phyloP scores from a whole-genome alignment of 2,329 filamentous ascomycete genomes.

The Fusarium graminum region DNA sequence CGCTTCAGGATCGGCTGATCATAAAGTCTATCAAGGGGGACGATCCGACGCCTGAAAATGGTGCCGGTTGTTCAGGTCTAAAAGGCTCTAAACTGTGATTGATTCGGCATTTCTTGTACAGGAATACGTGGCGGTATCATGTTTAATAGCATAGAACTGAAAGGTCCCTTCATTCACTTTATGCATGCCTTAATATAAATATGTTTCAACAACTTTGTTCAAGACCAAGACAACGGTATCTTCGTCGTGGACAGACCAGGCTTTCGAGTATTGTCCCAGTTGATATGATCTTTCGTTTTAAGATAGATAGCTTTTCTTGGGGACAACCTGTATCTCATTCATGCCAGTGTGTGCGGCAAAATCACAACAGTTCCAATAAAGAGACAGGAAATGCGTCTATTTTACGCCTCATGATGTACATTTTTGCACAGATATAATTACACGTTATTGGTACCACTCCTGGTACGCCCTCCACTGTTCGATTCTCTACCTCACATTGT shows the following conservation, averaged over 20 bases:
- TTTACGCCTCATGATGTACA: slow-evolving; percentile 53
- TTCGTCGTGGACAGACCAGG: neutral
- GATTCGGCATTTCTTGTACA: neutral
- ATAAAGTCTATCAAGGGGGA: slow-evolving; percentile 5
- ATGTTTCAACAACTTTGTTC: too few species aligned
- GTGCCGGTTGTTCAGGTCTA: neutral
- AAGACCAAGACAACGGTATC: neutral
- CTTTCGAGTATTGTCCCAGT: neutral
- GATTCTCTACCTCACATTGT: slow-evolving; percentile 13
- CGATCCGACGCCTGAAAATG: slow-evolving; percentile 1
- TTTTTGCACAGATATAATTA: slow-evolving; percentile 53
- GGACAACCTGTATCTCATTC: neutral
- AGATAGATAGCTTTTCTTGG: neutral
- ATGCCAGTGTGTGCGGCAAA: neutral
- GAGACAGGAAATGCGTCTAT: slow-evolving; percentile 47
- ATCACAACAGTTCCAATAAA: slow-evolving; percentile 1
- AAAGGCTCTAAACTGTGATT: slow-evolving; percentile 13
- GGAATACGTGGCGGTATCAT: neutral
- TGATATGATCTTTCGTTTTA: neutral
- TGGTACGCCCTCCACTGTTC: slow-evolving; percentile 34
- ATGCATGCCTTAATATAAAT: neutral
- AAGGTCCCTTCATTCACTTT: neutral
- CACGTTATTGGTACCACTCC: slow-evolving; percentile 42
- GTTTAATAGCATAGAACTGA: neutral
- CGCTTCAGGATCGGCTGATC: slow-evolving; percentile 18